phyloP scores from a whole-genome alignment of 2,329 filamentous ascomycete genomes.

The Didymella glomerata region DNA sequence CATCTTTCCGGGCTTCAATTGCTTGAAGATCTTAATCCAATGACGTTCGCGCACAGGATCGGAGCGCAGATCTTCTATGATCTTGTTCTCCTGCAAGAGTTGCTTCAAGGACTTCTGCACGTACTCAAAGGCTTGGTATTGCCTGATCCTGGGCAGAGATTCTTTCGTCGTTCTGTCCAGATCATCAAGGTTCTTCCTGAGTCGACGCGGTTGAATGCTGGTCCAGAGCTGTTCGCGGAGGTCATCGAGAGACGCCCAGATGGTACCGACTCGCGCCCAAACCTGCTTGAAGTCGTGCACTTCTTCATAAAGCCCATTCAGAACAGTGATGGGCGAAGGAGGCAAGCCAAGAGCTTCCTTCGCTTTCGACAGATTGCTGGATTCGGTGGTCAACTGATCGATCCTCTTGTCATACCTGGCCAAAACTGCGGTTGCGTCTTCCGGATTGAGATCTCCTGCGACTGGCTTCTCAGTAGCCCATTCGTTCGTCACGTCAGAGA shows the following conservation, averaged over 20 bases:
- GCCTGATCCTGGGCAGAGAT: conserved; percentile 94
- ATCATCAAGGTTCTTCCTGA: conserved; percentile 86
- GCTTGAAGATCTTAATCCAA: conserved; percentile 98
- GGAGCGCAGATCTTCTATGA: conserved; percentile 90
- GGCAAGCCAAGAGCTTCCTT: conserved; percentile 96
- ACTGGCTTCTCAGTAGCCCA: conserved; percentile 99
- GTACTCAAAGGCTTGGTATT: conserved; percentile 99
- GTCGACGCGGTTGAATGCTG: conserved; percentile 92
- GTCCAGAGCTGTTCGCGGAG: conserved; percentile 93
- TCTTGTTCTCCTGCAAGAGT: conserved; percentile 86
- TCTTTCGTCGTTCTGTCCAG: conserved; percentile 98
- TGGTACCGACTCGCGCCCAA: conserved; percentile 93
- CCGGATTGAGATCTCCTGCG: conserved; percentile 89
- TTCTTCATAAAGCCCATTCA: conserved; percentile 89
- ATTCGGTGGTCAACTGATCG: conserved; percentile 83
- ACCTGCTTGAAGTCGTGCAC: conserved; percentile 99
- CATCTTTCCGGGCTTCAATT: conserved; percentile 87
- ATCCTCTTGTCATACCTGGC: conserved; percentile 84
- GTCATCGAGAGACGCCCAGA: conserved; percentile 96
- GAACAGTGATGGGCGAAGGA: conserved; percentile 77
- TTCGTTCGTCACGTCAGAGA: conserved; percentile 80
- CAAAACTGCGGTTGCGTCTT: conserved; percentile 84
- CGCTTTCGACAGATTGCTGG: conserved; percentile 92
- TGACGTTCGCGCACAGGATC: conserved; percentile 96
- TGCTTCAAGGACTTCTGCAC: conserved; percentile 90